These are phyloP conservation scores for Talaromyces sp. DNA, from an alignment of 2,329 filamentous ascomycete species.

Conservation along the genomic window DNA sequence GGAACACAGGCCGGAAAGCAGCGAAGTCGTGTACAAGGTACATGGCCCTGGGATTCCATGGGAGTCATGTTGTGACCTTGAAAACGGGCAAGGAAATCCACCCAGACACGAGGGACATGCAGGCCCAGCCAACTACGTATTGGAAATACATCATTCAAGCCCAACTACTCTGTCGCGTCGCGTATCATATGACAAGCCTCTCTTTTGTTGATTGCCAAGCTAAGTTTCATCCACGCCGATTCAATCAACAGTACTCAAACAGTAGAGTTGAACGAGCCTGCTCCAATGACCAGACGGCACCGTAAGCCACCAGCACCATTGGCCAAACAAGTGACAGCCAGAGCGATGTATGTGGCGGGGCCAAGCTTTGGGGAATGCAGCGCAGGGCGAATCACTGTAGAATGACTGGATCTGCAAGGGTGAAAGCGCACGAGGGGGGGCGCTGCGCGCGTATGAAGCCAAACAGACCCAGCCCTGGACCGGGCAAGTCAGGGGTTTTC, in stretches of 20 bases:
- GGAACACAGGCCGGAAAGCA: background rate
- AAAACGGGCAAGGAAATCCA: too few relatives aligned
- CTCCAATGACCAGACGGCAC: too few relatives aligned
- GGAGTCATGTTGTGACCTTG: too few relatives aligned
- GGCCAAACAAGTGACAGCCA: background rate
- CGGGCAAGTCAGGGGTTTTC: background rate
- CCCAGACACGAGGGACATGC: too few relatives aligned
- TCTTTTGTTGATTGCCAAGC: background rate
- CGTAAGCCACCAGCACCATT: background rate
- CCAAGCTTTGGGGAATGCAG: constrained; percentile 8
- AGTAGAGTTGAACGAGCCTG: too few relatives aligned
- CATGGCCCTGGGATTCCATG: too few relatives aligned
- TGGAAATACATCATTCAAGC: too few relatives aligned
- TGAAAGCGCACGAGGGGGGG: constrained; percentile 5
- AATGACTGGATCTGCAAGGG: constrained; percentile 10
- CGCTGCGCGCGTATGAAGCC: background rate
- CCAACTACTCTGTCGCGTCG: too few relatives aligned
- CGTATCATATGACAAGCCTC: too few relatives aligned
- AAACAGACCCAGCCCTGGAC: background rate
- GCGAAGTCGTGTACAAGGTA: too few relatives aligned
- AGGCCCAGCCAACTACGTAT: too few relatives aligned
- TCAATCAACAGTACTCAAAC: too few relatives aligned
- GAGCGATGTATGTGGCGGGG: constrained; percentile 6
- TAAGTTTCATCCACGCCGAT: background rate
- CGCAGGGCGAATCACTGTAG: constrained; percentile 6